Evolutionary conservation across 176 grass and related monocot genomes (phyloP), one percentile per base, ranked within the genome.

Genomic region (Tillandsia fasciculata): DNA sequence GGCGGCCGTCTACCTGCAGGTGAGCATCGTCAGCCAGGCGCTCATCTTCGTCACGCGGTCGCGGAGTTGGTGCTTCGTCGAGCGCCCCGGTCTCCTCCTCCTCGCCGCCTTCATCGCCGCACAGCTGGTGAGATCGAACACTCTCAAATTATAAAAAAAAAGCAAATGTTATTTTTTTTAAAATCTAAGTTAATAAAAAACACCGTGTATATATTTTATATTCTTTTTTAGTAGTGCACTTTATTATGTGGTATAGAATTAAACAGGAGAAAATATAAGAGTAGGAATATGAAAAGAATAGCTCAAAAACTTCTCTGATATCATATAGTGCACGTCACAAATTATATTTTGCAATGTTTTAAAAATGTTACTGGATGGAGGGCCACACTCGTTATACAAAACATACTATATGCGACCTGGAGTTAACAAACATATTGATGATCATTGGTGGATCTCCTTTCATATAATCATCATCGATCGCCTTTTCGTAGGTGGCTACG

Each of bases 21-120:
- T 92, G 69, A 92, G 89, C 72, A 85, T 92, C 64, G 83, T 92
- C 27, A 88, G 89, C 82, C 85, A 92, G 66, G 85, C 85, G 1
- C 82, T 92, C n/a, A 92, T 92, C 82, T 92, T 92, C 53, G 89
- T 88, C 18, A 92, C 89, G 0, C 72, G 89, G 0, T 78, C 89
- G 0, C 64, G 89, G 63, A 80, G 73, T 76, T 88, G 89, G 89
- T 88, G 72, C 50, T 85, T 82, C 77, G 26, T 57, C 23, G 89
- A 92, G 71, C 76, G 85, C 3, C 89, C 89, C 0, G 89, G 89
- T 0, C 23, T 80, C 14, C 68, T 92, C 3, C 79, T 92, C n/a
- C 70, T 87, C 0, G 20, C 11, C 2, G 85, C 89, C 0, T 92
- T 92, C 72, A 14, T 88, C 0, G 48, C 26, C 0, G 89, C 89